Evolutionary conservation across 257 asterid genomes (phyloP).

Genomic region (Leonotis leonurus): DNA sequence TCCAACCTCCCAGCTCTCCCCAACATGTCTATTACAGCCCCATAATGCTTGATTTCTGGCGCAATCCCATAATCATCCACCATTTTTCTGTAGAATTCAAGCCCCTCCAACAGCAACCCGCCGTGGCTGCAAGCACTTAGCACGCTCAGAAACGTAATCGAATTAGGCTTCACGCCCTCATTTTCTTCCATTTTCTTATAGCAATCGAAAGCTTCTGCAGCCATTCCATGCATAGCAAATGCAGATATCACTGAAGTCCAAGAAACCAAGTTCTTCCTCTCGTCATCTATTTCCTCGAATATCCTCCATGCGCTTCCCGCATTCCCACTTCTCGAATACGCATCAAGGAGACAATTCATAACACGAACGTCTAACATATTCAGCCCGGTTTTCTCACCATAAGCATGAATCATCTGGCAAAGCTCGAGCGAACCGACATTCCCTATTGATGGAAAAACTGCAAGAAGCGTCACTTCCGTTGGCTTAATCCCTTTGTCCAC

Average conservation of each 20-base stretch:
- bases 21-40: neutral
- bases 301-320: conserved; percentile 35
- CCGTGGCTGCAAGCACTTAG: conserved; percentile 69
- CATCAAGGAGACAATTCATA: conserved; percentile 56
- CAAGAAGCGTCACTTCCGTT: conserved; percentile 56
- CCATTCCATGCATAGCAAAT: conserved; percentile 69
- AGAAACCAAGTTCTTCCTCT: conserved; percentile 45
- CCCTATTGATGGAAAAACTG: conserved; percentile 66
- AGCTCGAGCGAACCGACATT: conserved; percentile 41
- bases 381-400: conserved; percentile 47
- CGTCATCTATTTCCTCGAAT: conserved; percentile 39
- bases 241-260: conserved; percentile 80
- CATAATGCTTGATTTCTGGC: conserved; percentile 59
- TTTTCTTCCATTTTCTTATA: conserved; percentile 38
- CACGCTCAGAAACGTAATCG: conserved; percentile 49
- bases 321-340: conserved; percentile 62
- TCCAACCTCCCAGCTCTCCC: conserved; percentile 6
- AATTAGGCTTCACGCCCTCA: conserved; percentile 39
- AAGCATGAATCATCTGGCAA: conserved; percentile 53
- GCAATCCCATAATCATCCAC: conserved; percentile 33
- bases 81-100: conserved; percentile 46
- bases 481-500: conserved; percentile 42
- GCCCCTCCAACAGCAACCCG: conserved; percentile 66
- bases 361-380: conserved; percentile 46
- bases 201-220: conserved; percentile 46